Conservation (phyloP, 345 rosid species). For the Acer campestre region DNA sequence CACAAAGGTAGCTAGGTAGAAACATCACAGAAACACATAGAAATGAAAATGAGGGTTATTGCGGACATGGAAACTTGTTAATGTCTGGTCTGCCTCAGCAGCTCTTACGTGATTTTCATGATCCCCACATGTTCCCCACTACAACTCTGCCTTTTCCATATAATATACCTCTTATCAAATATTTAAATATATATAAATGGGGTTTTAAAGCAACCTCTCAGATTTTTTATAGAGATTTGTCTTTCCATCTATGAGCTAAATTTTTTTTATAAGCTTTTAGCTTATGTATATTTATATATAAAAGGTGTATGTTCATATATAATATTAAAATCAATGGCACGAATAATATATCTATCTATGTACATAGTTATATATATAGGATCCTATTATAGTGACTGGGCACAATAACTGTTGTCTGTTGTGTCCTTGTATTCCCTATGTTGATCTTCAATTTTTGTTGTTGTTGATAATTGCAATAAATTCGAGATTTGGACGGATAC, state of each 20-base stretch:
- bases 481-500: no score
- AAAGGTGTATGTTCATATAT: no score
- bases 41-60: not conserved
- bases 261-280: not conserved
- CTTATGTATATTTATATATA: no score
- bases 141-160: not conserved
- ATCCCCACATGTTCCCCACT: constrained; percentile 47
- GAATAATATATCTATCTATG: no score
- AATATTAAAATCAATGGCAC: no score
- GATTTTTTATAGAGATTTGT: not conserved
- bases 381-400: no score
- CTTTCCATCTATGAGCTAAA: not conserved
- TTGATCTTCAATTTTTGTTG: no score
- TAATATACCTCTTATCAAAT: not conserved
- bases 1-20: not conserved
- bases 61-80: constrained; percentile 22
- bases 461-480: no score
- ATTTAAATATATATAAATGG: not conserved
- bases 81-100: constrained; percentile 34
- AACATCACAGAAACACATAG: not conserved
- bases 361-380: no score
- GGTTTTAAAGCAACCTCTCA: not conserved
- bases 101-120: constrained; percentile 39
- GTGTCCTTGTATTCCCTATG: no score
- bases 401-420: no score